phyloP scores from a whole-genome alignment of 805 yeast species.

The Metschnikowia similis region DNA sequence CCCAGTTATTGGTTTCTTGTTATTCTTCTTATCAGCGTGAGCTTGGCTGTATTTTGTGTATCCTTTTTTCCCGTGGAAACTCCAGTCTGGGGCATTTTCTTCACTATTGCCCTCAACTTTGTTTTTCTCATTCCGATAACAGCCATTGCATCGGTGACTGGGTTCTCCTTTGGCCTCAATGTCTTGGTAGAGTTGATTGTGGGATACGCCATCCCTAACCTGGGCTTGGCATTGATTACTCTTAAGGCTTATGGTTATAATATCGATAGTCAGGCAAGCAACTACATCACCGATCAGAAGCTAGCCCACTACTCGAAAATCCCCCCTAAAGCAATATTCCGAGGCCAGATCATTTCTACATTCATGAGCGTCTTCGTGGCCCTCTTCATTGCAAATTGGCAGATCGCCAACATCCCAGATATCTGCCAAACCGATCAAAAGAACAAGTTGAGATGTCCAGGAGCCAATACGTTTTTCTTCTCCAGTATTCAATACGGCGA shows the following conservation, averaged over 20 bases:
- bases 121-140: slow-evolving; percentile 59
- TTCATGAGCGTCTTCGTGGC: slow-evolving; percentile 32
- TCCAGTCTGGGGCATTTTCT: slow-evolving; percentile 60
- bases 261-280: slow-evolving; percentile 61
- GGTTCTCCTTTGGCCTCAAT: slow-evolving; percentile 53
- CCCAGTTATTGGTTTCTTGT: slow-evolving; percentile 69
- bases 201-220: slow-evolving; percentile 63
- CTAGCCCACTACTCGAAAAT: slow-evolving; percentile 25
- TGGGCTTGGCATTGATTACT: slow-evolving; percentile 58
- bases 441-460: slow-evolving; percentile 37
- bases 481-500: slow-evolving; percentile 54
- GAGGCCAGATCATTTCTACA: slow-evolving; percentile 40
- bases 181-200: slow-evolving; percentile 61
- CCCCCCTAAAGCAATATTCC: slow-evolving; percentile 24
- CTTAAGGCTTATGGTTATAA: slow-evolving; percentile 52
- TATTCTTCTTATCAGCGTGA: slow-evolving; percentile 43
- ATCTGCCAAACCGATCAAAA: slow-evolving; percentile 35
- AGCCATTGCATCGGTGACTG: slow-evolving; percentile 59
- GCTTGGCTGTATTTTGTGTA: slow-evolving; percentile 42
- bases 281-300: slow-evolving; percentile 36
- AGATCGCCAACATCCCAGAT: slow-evolving; percentile 31
- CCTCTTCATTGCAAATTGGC: slow-evolving; percentile 37
- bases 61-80: slow-evolving; percentile 48
- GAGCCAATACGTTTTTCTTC: slow-evolving; percentile 47
- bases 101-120: slow-evolving; percentile 52